Percentiles rank a stretch among this genome's conserved stretches.
phyloP scores from a whole-genome alignment of 495 filamentous ascomycete species.

The Polyplosphaeria fusca region DNA sequence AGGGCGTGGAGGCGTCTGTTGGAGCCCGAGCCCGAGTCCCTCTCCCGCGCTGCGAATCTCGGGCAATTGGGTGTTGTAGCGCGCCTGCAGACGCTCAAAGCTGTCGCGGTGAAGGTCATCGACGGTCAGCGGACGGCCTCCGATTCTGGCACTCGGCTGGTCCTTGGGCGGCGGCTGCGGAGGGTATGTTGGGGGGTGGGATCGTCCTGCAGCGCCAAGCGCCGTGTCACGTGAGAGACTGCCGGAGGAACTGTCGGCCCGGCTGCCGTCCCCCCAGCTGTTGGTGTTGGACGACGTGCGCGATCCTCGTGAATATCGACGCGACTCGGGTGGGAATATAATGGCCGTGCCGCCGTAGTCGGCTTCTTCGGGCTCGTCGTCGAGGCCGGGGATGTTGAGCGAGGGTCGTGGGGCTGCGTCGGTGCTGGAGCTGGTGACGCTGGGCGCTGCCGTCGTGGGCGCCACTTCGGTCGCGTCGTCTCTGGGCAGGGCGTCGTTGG shows the following conservation, averaged over 20 bases:
- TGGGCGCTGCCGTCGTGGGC: not conserved
- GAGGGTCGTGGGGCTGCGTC: conserved; percentile 7
- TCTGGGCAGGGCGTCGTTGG: conserved; percentile 3
- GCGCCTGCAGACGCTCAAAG: not conserved
- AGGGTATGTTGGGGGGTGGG: not conserved
- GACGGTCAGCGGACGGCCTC: no score
- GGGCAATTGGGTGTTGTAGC: conserved; percentile 33
- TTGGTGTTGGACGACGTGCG: conserved; percentile 22
- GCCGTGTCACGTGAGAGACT: conserved; percentile 7
- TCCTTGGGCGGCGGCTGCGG: conserved; percentile 41
- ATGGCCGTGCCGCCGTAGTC: conserved; percentile 30
- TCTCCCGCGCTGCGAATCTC: conserved; percentile 39
- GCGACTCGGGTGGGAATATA: conserved; percentile 28
- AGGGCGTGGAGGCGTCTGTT: conserved; percentile 15
- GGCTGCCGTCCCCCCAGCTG: conserved; percentile 17
- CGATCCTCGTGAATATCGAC: conserved; percentile 27
- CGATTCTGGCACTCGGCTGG: no score
- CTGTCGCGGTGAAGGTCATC: no score
- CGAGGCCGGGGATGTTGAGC: conserved; percentile 18
- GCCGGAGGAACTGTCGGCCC: conserved; percentile 28
- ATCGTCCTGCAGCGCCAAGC: not conserved
- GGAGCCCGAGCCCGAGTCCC: conserved; percentile 46
- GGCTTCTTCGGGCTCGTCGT: conserved; percentile 15
- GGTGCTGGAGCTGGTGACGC: not conserved
- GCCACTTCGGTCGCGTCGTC: not conserved